Base-by-base conservation (phyloP, 345 rosid species). In the Capsella bursapastoris region DNA sequence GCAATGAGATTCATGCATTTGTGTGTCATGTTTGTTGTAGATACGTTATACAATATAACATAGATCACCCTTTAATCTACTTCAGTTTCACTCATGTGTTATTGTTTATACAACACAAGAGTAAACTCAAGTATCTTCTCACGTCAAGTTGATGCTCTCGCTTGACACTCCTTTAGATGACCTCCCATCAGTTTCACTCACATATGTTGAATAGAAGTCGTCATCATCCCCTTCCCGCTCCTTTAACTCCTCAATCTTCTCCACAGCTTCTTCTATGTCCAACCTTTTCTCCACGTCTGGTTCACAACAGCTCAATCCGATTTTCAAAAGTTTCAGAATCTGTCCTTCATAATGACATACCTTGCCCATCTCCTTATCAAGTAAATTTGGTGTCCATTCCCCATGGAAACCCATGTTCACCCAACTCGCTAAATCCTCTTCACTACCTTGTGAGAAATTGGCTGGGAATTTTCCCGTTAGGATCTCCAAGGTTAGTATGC, bases 231-330 rank as follows among this genome's bases (percentile, higher is more conserved):
- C 63, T 1, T 61, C 59, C 8, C 78, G 85, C 27, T 62, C 84
- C 66, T 82, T 91, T 71, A 83, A 81, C 52, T 86, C 92, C 41
- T 87, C 85, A 35, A 95, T 85, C 82, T 71, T 86, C 79, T 84
- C 83, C 28, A 81, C 59, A 3, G 86, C 97, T 50, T 84, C 88
- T 73, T 53, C 79, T 73, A 92, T 28, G 44, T 90, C 97, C 68
- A 86, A 12, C 74, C 97, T 86, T 79, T 84, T 90, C 71, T 95
- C 99, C 63, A 87, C 80, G 8, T 90, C 90, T 0, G 34, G 78
- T 67, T 88, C 91, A 9, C 92, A 85, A 41, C 97, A 95, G 25
- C 73, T 60, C 86, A 95, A 57, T 16, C 87, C 99, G n/a, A 95
- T 79, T 73, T 68, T 83, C 82, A 95, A 66, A 18, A 92, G 80